Evolutionary conservation across 2,329 filamentous ascomycete genomes (phyloP), one percentile per base, ranked within the genome.

Genomic region (Onygenales sp.): DNA sequence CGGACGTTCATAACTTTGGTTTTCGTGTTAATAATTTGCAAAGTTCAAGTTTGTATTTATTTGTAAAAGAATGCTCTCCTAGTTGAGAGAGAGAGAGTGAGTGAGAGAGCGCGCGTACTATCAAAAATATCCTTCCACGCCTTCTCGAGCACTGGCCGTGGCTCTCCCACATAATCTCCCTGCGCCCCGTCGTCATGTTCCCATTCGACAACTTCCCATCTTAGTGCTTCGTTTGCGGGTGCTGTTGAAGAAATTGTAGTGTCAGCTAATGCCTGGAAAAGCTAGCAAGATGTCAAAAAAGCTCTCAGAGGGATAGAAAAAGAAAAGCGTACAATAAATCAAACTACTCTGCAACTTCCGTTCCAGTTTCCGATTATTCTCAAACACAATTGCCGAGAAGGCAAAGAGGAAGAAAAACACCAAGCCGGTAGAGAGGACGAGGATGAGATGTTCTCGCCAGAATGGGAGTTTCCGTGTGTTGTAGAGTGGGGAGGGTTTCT

Each of bases 191-290:
- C 44, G n/a, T 47, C 44, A 47, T 47, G 44, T 7, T 36, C 32
- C 44, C 44, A 47, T 47, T 47, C 44, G 36, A 47, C 44, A 8
- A 47, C 44, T 13, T 17, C 36, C 44, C 44, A 47, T 47, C 13
- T 47, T 27, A 47, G 35, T 10, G 44, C 32, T 31, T 47, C 32
- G 8, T 47, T 47, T 36, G 44, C 44, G 9, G 44, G 44, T 2
- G 44, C 44, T 47, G 32, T 27, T 27, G 21, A 27, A 5, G 21
- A 5, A 27, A 4, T 3, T 27, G 21, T 5, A 27, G 5, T 27
- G 21, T 27, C 21, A 27, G 21, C 21, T 27, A 27, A 27, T 27
- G 21, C 21, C 5, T 27, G 3, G 21, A 5, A 27, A 27, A 27
- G 21, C 21, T 27, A 27, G 21, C 21, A 3, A 27, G 21, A 27